Evolutionary conservation across 371 early-diverging fungal species (phyloP).

Genomic region (Syncephalastrum sp.): DNA sequence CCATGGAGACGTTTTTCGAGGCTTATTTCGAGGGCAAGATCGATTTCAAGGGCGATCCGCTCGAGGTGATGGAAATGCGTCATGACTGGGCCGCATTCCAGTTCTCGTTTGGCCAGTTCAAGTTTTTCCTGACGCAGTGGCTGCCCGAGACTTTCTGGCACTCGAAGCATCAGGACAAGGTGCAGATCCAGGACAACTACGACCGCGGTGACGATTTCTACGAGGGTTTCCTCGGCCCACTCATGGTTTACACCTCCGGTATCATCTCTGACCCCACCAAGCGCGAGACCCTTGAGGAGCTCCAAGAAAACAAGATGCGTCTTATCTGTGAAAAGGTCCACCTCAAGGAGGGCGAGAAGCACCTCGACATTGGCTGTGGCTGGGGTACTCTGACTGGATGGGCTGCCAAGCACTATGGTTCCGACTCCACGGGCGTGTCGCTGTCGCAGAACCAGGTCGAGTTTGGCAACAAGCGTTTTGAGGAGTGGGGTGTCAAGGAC

Average conservation of each 20-base stretch:
- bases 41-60: slow-evolving; percentile 85
- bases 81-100: slow-evolving; percentile 94
- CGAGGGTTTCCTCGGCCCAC: slow-evolving; percentile 88
- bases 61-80: slow-evolving; percentile 87
- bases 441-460: slow-evolving; percentile 89
- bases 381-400: slow-evolving; percentile 94
- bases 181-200: slow-evolving; percentile 96
- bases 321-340: slow-evolving; percentile 86
- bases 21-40: slow-evolving; percentile 94
- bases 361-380: slow-evolving; percentile 97
- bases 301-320: slow-evolving; percentile 94
- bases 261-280: slow-evolving; percentile 75
- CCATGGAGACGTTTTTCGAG: slow-evolving; percentile 96
- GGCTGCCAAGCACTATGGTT: slow-evolving; percentile 87
- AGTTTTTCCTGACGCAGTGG: slow-evolving; percentile 93
- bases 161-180: slow-evolving; percentile 93
- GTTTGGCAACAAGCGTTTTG: slow-evolving; percentile 83
- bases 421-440: slow-evolving; percentile 92
- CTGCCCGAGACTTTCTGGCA: slow-evolving; percentile 95
- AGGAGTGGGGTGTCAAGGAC: slow-evolving; percentile 77
- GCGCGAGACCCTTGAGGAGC: slow-evolving; percentile 86
- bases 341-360: slow-evolving; percentile 86
- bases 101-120: slow-evolving; percentile 78
- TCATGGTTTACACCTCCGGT: slow-evolving; percentile 96
- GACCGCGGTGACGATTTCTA: slow-evolving; percentile 98